A percentile compares a stretch with the other conserved stretches of the same genome.
These are phyloP conservation scores for Fusarium papillatum DNA, from an alignment of 2,329 filamentous ascomycete species.

Conservation along the genomic window DNA sequence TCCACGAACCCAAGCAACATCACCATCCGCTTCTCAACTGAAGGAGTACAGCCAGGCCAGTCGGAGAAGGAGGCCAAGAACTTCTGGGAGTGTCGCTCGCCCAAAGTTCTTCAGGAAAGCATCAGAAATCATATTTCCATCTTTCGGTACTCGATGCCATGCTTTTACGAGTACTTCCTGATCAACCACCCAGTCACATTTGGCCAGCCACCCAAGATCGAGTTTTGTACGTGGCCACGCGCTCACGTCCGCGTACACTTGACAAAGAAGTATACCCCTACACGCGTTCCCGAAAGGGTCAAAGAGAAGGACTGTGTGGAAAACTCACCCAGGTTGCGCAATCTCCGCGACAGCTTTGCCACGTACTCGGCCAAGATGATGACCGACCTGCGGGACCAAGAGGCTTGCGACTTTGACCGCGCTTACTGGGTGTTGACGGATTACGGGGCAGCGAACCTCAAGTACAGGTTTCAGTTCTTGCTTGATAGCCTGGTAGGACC, in stretches of 20 bases:
- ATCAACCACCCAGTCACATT: background rate
- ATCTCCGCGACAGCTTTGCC: background rate
- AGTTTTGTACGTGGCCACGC: background rate
- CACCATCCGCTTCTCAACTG: slow-evolving; percentile 16
- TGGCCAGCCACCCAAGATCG: background rate
- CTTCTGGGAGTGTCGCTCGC: slow-evolving; percentile 27
- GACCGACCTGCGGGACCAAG: background rate
- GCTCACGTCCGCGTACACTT: background rate
- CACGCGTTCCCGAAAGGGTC: too few species aligned
- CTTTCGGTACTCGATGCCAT: slow-evolving; percentile 3
- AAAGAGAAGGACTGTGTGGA: too few species aligned
- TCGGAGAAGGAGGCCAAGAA: slow-evolving; percentile 18
- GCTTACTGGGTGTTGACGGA: too few species aligned
- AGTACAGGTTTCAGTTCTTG: slow-evolving; percentile 6
- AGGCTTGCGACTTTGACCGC: too few species aligned
- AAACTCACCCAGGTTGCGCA: too few species aligned
- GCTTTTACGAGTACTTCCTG: slow-evolving; percentile 31
- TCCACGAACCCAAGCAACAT: background rate
- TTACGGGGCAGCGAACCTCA: background rate
- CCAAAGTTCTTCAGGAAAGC: background rate
- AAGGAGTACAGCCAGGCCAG: slow-evolving; percentile 6
- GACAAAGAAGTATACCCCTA: too few species aligned
- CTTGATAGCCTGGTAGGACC: slow-evolving; percentile 17
- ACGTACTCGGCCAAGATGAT: background rate
- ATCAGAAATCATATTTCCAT: too few species aligned